Conservation (phyloP, 257 asterid species). For the Capsicum chinense region DNA sequence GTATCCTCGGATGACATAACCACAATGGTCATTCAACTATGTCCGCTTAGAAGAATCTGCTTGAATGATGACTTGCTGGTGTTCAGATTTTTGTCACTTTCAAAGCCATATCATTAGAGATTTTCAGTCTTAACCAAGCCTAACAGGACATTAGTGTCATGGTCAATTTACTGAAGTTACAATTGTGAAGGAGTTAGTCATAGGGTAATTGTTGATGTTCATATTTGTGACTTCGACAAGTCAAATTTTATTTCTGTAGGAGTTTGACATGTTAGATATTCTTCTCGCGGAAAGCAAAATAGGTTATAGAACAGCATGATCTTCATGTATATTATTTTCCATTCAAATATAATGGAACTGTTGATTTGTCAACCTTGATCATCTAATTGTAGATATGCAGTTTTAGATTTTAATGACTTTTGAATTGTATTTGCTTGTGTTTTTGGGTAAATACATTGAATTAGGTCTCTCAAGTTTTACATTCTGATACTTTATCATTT, state of each 20-base stretch:
- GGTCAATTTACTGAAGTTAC: neutral
- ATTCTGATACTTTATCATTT: neutral
- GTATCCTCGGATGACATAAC: conserved; percentile 66
- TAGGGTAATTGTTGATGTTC: neutral
- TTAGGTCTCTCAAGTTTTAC: neutral
- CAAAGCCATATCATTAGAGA: neutral
- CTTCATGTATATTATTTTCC: neutral
- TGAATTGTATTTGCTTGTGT: neutral
- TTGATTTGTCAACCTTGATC: neutral
- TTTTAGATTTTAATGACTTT: neutral
- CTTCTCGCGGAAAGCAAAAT: neutral
- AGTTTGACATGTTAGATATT: neutral
- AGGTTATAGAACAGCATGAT: conserved; percentile 7
- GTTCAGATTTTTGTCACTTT: conserved; percentile 5
- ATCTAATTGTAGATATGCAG: neutral
- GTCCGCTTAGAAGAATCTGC: conserved; percentile 28
- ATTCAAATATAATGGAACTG: neutral
- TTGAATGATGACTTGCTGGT: neutral
- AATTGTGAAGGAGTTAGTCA: neutral
- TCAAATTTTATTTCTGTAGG: neutral
- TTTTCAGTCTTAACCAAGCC: conserved; percentile 14
- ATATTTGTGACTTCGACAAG: neutral
- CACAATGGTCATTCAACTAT: conserved; percentile 62
- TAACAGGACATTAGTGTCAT: neutral
- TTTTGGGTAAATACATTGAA: neutral